Evolutionary conservation across 306 rosid genomes (phyloP).

Genomic region (Inga leiocalycina): DNA sequence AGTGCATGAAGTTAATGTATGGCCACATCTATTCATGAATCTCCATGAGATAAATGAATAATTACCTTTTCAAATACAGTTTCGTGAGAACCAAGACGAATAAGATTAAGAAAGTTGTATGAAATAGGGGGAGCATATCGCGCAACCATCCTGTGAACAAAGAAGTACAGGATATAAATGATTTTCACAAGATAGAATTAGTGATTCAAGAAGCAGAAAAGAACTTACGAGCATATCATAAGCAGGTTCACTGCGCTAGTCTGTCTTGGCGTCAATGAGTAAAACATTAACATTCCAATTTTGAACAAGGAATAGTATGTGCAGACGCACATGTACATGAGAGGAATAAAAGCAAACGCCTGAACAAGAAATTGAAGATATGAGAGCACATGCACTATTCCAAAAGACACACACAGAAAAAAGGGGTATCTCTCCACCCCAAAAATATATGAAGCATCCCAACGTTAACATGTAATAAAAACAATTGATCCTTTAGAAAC

Average conservation of each 20-base stretch:
- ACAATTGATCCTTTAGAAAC: slow-evolving; percentile 16
- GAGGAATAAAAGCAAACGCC: slow-evolving; percentile 91
- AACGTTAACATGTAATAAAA: slow-evolving; percentile 19
- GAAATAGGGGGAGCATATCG: slow-evolving; percentile 99
- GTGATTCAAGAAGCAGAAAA: slow-evolving; percentile 18
- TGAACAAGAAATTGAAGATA: slow-evolving; percentile 48
- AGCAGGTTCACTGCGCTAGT: slow-evolving; percentile 95
- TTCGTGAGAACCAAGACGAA: slow-evolving; percentile 58
- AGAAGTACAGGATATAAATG: slow-evolving; percentile 27
- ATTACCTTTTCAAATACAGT: slow-evolving; percentile 89
- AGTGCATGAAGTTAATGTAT: not conserved
- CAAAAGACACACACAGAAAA: not conserved
- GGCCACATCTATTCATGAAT: not conserved
- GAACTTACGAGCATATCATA: slow-evolving; percentile 98
- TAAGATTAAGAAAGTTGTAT: slow-evolving; percentile 93
- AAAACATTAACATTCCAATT: slow-evolving; percentile 86
- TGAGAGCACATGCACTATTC: slow-evolving; percentile 26
- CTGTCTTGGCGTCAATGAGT: slow-evolving; percentile 92
- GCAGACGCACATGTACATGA: slow-evolving; percentile 98
- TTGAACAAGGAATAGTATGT: slow-evolving; percentile 95
- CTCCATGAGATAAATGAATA: slow-evolving; percentile 4
- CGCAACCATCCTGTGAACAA: slow-evolving; percentile 82
- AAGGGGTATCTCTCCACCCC: not conserved
- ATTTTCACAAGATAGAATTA: slow-evolving; percentile 23
- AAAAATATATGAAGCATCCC: slow-evolving; percentile 12